These are phyloP conservation scores for Ramularia collo-cygni DNA, from an alignment of 2,329 filamentous ascomycete genomes.

Conservation along the genomic window DNA sequence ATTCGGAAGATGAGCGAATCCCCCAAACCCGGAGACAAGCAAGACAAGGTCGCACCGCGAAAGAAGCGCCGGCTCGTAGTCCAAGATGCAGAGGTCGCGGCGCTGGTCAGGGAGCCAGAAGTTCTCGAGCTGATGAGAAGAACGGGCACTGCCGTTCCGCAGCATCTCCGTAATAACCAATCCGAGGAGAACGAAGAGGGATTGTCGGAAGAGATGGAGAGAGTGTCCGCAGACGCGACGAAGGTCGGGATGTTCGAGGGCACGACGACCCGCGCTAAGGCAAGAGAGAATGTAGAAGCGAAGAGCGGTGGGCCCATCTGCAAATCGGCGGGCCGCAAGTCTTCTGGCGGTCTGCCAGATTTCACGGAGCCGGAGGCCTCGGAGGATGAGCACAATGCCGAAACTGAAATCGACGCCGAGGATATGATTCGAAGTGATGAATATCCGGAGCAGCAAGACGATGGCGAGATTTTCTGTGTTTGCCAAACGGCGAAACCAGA, in stretches of 20 bases:
- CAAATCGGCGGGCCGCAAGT: too few relatives aligned
- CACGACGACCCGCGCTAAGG: neutral
- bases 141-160: conserved; percentile 3
- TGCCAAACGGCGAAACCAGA: conserved; percentile 4
- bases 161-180: conserved; percentile 1
- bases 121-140: conserved; percentile 4
- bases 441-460: neutral
- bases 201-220: neutral
- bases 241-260: neutral
- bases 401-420: neutral
- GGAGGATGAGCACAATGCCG: neutral
- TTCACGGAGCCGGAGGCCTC: too few relatives aligned
- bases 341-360: too few relatives aligned
- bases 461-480: conserved; percentile 5
- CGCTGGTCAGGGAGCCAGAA: neutral
- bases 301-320: conserved; percentile 1
- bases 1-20: neutral
- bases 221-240: too few relatives aligned
- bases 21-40: neutral
- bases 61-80: neutral
- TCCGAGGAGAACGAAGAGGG: conserved; percentile 4
- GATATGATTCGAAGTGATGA: neutral
- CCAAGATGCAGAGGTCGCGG: conserved; percentile 1
- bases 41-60: neutral
- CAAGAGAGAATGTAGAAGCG: neutral